A percentile compares a stretch with the other conserved stretches of the same genome.
Conservation (phyloP, 2,329 filamentous ascomycete genomes). For the Cercospora zeae-maydis region DNA sequence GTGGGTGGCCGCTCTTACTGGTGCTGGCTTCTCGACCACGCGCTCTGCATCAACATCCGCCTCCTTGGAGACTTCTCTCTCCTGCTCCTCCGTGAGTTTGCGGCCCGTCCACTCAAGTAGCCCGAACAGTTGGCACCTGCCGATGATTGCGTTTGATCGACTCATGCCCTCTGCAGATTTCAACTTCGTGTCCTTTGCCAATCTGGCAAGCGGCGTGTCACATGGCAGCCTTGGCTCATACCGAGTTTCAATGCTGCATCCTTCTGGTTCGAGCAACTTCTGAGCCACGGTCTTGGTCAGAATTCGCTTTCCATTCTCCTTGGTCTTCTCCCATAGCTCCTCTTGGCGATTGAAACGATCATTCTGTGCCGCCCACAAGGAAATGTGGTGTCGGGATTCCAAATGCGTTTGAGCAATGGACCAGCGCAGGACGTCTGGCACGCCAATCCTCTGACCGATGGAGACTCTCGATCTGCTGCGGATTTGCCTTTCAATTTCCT, state of each 20-base stretch:
- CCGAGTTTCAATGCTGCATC: constrained; percentile 59
- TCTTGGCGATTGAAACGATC: constrained; percentile 42
- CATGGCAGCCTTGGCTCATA: constrained; percentile 4
- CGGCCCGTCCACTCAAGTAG: constrained; percentile 27
- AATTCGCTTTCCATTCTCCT: constrained; percentile 53
- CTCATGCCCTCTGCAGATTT: not conserved
- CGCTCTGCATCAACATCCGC: constrained; percentile 60
- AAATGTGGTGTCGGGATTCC: constrained; percentile 50
- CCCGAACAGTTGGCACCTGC: constrained; percentile 24
- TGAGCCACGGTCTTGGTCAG: constrained; percentile 5
- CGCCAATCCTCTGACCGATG: constrained; percentile 39
- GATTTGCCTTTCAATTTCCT: constrained; percentile 59
- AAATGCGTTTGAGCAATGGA: constrained; percentile 55
- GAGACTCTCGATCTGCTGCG: constrained; percentile 12
- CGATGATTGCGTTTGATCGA: constrained; percentile 34
- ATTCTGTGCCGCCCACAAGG: constrained; percentile 62
- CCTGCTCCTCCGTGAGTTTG: constrained; percentile 61
- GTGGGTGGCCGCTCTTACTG: constrained; percentile 42
- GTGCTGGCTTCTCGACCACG: constrained; percentile 48
- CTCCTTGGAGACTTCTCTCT: constrained; percentile 52
- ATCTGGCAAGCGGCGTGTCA: constrained; percentile 38
- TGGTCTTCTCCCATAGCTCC: constrained; percentile 34
- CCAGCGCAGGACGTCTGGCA: constrained; percentile 59
- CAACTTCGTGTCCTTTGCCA: constrained; percentile 45
- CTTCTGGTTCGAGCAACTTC: constrained; percentile 63